Conservation (phyloP, 176 grass and related monocot genomes). For the Bromus sterilis region DNA sequence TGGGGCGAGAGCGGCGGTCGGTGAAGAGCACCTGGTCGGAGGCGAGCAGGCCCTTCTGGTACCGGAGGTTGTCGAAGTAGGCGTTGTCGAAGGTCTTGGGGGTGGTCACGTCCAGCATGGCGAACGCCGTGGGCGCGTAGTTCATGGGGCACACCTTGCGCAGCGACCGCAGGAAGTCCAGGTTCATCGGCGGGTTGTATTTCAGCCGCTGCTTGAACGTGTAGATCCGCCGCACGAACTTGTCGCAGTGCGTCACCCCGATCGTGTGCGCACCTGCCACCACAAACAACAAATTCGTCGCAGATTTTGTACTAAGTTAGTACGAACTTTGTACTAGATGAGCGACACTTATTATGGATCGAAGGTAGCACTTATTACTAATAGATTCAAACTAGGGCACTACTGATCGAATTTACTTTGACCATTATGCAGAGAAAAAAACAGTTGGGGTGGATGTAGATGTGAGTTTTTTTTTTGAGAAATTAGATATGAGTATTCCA, state of each 20-base stretch:
- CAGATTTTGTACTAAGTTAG: too few relatives aligned
- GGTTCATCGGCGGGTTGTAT: conserved; percentile 79
- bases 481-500: too few relatives aligned
- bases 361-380: too few relatives aligned
- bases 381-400: not conserved
- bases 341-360: too few relatives aligned
- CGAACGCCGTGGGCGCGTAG: conserved; percentile 30
- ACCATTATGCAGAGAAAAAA: too few relatives aligned
- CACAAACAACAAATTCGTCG: too few relatives aligned
- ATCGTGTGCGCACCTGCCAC: conserved; percentile 63
- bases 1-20: conserved; percentile 54
- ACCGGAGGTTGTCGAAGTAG: conserved; percentile 76
- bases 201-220: conserved; percentile 49
- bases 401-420: too few relatives aligned
- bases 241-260: conserved; percentile 78
- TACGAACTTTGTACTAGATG: too few relatives aligned
- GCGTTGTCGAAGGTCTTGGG: conserved; percentile 67
- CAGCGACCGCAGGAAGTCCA: conserved; percentile 56
- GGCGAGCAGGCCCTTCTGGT: conserved; percentile 66
- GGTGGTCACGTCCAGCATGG: conserved; percentile 46
- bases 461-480: too few relatives aligned
- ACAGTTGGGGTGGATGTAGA: too few relatives aligned
- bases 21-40: conserved; percentile 74
- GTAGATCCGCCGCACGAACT: conserved; percentile 78
- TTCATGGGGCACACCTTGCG: conserved; percentile 50